Evolutionary conservation across 2,329 filamentous ascomycete species (phyloP).

Genomic region (Pseudopithomyces chartarum): DNA sequence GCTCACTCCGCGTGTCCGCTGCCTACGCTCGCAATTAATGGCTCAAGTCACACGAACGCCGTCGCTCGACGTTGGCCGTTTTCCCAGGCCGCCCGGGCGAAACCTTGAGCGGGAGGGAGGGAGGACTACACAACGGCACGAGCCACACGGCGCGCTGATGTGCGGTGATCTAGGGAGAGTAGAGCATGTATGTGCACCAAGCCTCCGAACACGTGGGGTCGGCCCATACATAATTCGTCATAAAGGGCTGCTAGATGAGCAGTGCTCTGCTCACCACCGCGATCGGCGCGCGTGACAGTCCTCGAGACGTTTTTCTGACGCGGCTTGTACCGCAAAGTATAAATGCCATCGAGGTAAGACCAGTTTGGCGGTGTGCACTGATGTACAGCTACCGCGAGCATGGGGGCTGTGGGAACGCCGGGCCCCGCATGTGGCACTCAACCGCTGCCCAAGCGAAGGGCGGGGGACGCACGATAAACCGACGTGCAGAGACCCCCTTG

Average conservation of each 20-base stretch:
- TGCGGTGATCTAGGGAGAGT: too few relatives aligned
- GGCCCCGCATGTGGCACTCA: background rate
- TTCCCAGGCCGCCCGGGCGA: background rate
- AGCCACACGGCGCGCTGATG: background rate
- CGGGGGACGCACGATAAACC: constrained; percentile 4
- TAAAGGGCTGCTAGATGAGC: background rate
- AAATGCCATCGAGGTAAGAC: background rate
- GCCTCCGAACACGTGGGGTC: constrained; percentile 12
- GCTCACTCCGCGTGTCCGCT: too few relatives aligned
- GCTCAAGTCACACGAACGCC: background rate
- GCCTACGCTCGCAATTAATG: too few relatives aligned
- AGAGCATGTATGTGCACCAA: background rate
- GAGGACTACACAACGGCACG: too few relatives aligned
- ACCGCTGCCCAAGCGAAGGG: background rate
- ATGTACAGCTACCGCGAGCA: background rate
- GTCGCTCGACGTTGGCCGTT: too few relatives aligned
- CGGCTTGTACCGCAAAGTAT: background rate
- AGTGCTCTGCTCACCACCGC: background rate
- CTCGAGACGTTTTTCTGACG: background rate
- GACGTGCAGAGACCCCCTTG: background rate
- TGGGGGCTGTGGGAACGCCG: too few relatives aligned
- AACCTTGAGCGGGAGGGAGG: background rate
- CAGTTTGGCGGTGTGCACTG: background rate
- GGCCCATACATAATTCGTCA: background rate
- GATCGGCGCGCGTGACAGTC: background rate